Evolutionary conservation across 768 basidiomycete genomes (phyloP), one percentile per base, ranked within the genome.

Genomic region (Lentinula lateritia): DNA sequence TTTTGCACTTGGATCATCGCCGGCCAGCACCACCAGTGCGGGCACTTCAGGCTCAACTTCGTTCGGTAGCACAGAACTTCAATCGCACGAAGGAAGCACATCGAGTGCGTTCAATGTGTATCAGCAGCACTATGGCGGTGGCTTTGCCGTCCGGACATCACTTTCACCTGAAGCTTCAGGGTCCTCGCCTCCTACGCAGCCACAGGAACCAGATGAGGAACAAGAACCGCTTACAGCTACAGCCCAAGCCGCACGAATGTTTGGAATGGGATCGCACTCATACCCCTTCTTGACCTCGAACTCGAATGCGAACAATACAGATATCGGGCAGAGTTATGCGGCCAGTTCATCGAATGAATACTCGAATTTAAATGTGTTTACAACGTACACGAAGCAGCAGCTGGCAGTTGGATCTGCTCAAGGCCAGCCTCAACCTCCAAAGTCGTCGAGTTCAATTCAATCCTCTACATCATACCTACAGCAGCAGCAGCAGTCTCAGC

Each of bases 221-320:
- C 20, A 28, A 8, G 55, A 42, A 41, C 58, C 46, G n/a, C 58
- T 35, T 7, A 59, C 58, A 4, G 58, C 58, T 7, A 48, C 58
- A 35, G 45, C 58, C 7, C 58, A 59, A 50, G 58, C 58, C n/a
- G 58, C 58, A 34, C 43, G 43, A 16, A 46, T 59, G 58, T 59
- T 48, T 34, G 58, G 58, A 20, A 59, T 59, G 58, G 46, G 58
- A 15, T 10, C 38, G 36, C 32, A 28, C 18, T 13, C 45, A 7
- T 39, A 46, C n/a, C 58, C 58, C 46, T 59, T 48, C 32, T 10
- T 39, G 36, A 34, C 58, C 20, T 13, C 43, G 7, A 28, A 59
- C 10, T 15, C 16, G 16, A 59, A 59, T 35, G 32, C 58, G 34
- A 28, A 46, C 20, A 59, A 46, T 46, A 59, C 36, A 4, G 58